Conservation (phyloP, 1,284 basidiomycete genomes). For the Grifola frondosa region DNA sequence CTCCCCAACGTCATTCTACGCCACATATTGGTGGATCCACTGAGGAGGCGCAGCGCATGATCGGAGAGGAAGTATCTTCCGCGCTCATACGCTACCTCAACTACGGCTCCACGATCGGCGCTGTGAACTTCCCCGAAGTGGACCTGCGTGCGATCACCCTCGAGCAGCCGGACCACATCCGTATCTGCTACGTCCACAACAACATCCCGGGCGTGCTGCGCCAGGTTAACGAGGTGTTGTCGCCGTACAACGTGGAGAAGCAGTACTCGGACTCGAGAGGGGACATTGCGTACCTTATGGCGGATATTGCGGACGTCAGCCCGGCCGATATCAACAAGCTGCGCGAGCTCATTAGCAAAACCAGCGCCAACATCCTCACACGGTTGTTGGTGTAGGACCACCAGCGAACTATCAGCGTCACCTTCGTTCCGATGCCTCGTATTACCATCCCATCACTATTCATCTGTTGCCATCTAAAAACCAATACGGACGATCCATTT, state of each 20-base stretch:
- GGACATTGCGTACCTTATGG: conserved; percentile 93
- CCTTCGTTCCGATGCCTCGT: neutral
- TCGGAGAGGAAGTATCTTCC: conserved; percentile 92
- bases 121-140: conserved; percentile 99
- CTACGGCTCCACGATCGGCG: conserved; percentile 87
- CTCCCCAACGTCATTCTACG: conserved; percentile 92
- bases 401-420: neutral
- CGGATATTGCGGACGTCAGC: conserved; percentile 92
- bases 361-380: conserved; percentile 85
- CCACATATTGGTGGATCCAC: conserved; percentile 99
- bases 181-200: conserved; percentile 94
- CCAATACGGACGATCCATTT: conserved; percentile 34
- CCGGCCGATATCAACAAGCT: conserved; percentile 81
- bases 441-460: neutral
- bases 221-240: conserved; percentile 91
- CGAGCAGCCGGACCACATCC: conserved; percentile 80
- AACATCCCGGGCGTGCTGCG: conserved; percentile 98
- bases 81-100: conserved; percentile 90
- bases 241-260: conserved; percentile 98
- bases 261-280: conserved; percentile 97
- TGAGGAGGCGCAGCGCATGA: conserved; percentile 97
- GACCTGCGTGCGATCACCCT: conserved; percentile 90
- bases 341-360: conserved; percentile 80
- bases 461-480: conserved; percentile 23
- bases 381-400: conserved; percentile 73